Conservation (phyloP, 768 basidiomycete genomes). For the Termitomyces sp. region DNA sequence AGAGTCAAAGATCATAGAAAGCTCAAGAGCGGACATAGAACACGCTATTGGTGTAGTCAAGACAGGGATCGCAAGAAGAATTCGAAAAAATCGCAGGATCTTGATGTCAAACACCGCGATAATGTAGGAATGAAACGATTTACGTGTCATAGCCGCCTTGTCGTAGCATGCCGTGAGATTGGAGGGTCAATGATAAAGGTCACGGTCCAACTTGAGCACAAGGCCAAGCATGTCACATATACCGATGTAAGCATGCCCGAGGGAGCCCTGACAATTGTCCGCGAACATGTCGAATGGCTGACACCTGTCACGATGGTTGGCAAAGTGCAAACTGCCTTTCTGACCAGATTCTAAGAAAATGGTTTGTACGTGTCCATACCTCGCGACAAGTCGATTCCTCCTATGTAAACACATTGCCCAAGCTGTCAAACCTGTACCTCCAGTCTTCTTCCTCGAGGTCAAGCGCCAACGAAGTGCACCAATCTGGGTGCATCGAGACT, state of each 20-base stretch:
- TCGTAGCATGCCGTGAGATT: neutral
- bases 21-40: neutral
- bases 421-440: slow-evolving; percentile 13
- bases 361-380: slow-evolving; percentile 22
- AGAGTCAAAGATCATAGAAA: neutral
- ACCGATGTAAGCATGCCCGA: no score
- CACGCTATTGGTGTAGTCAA: neutral
- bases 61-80: neutral
- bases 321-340: no score
- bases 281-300: neutral
- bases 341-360: slow-evolving; percentile 2
- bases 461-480: neutral
- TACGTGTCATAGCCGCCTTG: neutral
- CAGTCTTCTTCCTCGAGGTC: slow-evolving; percentile 15
- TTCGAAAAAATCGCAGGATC: neutral
- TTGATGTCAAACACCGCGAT: neutral
- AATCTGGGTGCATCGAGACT: neutral
- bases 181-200: neutral
- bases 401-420: slow-evolving; percentile 27
- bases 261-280: neutral
- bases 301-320: slow-evolving; percentile 10
- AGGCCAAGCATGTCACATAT: no score
- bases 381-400: slow-evolving; percentile 19
- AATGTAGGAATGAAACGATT: neutral
- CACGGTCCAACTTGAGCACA: neutral